These are phyloP conservation scores for Cyclanthera cordifolia DNA, from an alignment of 306 rosid genomes.

Conservation along the genomic window DNA sequence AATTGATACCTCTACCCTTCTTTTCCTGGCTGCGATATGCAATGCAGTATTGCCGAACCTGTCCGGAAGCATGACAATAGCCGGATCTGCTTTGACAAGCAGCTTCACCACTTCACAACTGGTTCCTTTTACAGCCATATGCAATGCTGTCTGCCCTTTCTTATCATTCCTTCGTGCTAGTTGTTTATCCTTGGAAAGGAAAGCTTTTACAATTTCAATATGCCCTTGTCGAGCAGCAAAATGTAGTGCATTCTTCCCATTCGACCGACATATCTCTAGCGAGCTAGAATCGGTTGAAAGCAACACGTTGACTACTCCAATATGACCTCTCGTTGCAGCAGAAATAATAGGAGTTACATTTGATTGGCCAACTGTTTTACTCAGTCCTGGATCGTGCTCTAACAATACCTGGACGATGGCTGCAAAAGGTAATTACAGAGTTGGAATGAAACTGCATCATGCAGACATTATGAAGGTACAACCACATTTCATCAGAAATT, in stretches of 20 bases:
- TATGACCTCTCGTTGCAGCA: constrained; percentile 66
- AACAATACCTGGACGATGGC: constrained; percentile 50
- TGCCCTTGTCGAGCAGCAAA: constrained; percentile 84
- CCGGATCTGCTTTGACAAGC: constrained; percentile 47
- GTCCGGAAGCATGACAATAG: constrained; percentile 68
- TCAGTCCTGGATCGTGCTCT: constrained; percentile 50
- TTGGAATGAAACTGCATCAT: not conserved
- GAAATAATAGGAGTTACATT: constrained; percentile 77
- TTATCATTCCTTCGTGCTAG: constrained; percentile 67
- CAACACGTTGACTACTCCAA: constrained; percentile 44
- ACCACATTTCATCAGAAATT: not conserved
- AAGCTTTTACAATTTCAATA: constrained; percentile 35
- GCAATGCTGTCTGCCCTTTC: constrained; percentile 80
- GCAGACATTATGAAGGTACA: not conserved
- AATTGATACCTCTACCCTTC: constrained; percentile 55
- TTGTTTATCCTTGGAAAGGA: constrained; percentile 53
- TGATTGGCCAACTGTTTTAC: constrained; percentile 65
- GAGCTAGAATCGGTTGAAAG: constrained; percentile 38
- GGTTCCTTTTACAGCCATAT: constrained; percentile 85
- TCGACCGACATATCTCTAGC: constrained; percentile 55
- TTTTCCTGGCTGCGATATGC: constrained; percentile 89
- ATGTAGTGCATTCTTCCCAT: constrained; percentile 81
- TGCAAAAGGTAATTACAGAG: constrained; percentile 17
- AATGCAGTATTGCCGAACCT: constrained; percentile 72
- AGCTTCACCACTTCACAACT: constrained; percentile 60